Evolutionary conservation across 345 rosid species (phyloP).

Genomic region (Populus simonii): DNA sequence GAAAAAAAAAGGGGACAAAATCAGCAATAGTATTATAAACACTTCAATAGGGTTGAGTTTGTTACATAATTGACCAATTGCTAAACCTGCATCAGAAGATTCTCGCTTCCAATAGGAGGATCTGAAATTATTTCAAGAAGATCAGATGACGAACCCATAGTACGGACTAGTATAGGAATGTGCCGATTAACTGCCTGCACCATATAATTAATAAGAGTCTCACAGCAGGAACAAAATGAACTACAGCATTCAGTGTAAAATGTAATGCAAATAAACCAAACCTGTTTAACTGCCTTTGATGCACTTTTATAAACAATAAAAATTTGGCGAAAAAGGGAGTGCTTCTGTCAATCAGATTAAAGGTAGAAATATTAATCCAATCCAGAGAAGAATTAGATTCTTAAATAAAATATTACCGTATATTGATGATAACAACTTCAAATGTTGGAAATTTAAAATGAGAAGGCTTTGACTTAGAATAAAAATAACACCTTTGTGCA

Average conservation of each 20-base stretch:
- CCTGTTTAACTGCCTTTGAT: constrained; percentile 79
- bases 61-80: constrained; percentile 10
- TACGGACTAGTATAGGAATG: constrained; percentile 88
- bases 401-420: background rate
- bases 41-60: constrained; percentile 6
- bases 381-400: background rate
- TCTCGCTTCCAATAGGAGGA: constrained; percentile 85
- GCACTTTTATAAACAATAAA: constrained; percentile 61
- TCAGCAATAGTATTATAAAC: constrained; percentile 11
- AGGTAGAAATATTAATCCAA: constrained; percentile 14
- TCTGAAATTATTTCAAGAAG: constrained; percentile 91
- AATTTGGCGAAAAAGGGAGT: constrained; percentile 78
- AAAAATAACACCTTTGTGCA: constrained; percentile 79
- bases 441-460: background rate
- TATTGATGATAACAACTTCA: background rate
- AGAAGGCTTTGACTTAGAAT: background rate
- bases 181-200: constrained; percentile 88
- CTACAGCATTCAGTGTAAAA: background rate
- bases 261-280: constrained; percentile 24
- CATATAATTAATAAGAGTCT: constrained; percentile 21
- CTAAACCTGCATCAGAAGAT: constrained; percentile 80
- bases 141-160: constrained; percentile 88
- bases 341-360: constrained; percentile 66
- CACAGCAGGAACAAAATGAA: constrained; percentile 10
- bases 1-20: constrained; percentile 10